A percentile compares a stretch with the other conserved stretches of the same genome.
These are phyloP conservation scores for Euphorbia celastroides DNA, from an alignment of 441 rosid species.

Conservation along the genomic window DNA sequence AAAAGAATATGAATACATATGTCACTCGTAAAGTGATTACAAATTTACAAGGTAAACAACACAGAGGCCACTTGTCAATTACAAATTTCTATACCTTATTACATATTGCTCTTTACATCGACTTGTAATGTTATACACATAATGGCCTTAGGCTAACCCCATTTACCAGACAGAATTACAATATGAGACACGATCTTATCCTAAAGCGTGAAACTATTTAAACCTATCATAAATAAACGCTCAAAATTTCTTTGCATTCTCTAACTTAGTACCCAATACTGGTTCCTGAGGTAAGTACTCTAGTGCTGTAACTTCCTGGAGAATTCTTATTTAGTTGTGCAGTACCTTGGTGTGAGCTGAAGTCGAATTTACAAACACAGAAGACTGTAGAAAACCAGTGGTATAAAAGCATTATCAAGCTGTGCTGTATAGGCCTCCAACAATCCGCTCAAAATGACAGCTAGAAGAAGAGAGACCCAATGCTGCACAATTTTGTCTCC, in stretches of 20 bases:
- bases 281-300: not conserved
- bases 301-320: not conserved
- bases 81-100: not conserved
- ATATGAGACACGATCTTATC: not conserved
- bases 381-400: conserved; percentile 91
- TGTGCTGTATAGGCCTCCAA: conserved; percentile 97
- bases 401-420: conserved; percentile 92
- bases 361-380: conserved; percentile 53
- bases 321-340: not conserved
- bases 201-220: not conserved
- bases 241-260: conserved; percentile 2
- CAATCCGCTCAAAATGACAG: conserved; percentile 69
- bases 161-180: not conserved
- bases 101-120: not conserved
- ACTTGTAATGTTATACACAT: not conserved
- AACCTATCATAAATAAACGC: not conserved
- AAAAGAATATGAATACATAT: too few species aligned
- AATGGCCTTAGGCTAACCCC: not conserved
- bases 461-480: conserved; percentile 77
- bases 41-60: too few species aligned
- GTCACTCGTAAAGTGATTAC: too few species aligned
- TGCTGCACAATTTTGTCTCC: conserved; percentile 45
- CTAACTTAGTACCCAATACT: conserved; percentile 1
- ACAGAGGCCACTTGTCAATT: too few species aligned
- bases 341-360: not conserved